Percentiles rank a stretch among this genome's conserved stretches.
phyloP scores from a whole-genome alignment of 176 grass and related monocot genomes.

The Neostapfia colusana region DNA sequence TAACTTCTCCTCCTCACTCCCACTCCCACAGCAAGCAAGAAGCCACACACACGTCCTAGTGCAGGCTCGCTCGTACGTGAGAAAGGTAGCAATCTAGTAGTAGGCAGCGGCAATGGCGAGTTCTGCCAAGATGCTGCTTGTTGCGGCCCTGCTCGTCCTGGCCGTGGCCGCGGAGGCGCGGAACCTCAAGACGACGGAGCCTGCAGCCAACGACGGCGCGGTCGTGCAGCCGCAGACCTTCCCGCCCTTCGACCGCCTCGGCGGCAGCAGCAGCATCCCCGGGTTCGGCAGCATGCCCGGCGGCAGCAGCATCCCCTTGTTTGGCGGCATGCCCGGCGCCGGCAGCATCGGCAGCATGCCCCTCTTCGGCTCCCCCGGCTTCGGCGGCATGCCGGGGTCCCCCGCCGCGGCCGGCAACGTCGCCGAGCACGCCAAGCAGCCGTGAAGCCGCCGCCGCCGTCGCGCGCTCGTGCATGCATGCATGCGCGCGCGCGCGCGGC shows the following conservation, averaged over 20 bases:
- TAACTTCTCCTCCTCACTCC: neutral
- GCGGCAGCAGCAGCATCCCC: slow-evolving; percentile 35
- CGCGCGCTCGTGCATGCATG: neutral
- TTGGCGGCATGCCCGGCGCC: slow-evolving; percentile 46
- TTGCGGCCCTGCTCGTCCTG: slow-evolving; percentile 45
- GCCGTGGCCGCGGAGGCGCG: slow-evolving; percentile 48
- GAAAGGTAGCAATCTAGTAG: neutral
- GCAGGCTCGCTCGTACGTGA: neutral
- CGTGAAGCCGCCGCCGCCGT: neutral
- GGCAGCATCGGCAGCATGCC: slow-evolving; percentile 46
- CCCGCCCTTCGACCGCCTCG: slow-evolving; percentile 65
- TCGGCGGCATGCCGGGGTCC: slow-evolving; percentile 48
- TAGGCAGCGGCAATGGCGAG: slow-evolving; percentile 49
- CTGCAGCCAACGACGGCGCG: slow-evolving; percentile 11
- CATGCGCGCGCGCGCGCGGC: no score
- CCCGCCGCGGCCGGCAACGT: slow-evolving; percentile 37
- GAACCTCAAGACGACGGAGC: slow-evolving; percentile 52
- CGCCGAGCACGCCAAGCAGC: slow-evolving; percentile 49
- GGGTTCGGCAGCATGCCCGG: slow-evolving; percentile 49
- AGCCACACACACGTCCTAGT: neutral
- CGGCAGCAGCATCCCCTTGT: slow-evolving; percentile 35
- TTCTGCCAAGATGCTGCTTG: slow-evolving; percentile 46
- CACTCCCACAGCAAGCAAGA: neutral
- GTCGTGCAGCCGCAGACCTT: slow-evolving; percentile 65
- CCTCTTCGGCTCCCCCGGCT: slow-evolving; percentile 37